Conservation (phyloP, 371 early-diverging fungal genomes). For the Mortierella sp. region DNA sequence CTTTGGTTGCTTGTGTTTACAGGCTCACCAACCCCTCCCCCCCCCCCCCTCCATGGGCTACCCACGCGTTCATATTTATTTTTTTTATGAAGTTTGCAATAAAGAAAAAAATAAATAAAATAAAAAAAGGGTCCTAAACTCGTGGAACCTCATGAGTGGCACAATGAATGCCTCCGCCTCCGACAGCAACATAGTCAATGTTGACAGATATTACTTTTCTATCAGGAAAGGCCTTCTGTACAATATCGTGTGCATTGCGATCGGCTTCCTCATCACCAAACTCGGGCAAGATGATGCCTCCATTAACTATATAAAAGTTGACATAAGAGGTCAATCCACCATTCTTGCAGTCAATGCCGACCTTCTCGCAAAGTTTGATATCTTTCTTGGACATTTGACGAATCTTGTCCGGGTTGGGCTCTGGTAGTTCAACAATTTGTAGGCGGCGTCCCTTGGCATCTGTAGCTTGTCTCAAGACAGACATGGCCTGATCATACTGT, state of each 20-base stretch:
- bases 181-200: slow-evolving; percentile 27
- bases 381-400: slow-evolving; percentile 9
- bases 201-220: slow-evolving; percentile 17
- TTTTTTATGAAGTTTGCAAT: neutral
- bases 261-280: slow-evolving; percentile 16
- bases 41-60: neutral
- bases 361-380: slow-evolving; percentile 20
- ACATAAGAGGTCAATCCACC: slow-evolving; percentile 3
- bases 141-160: slow-evolving; percentile 28
- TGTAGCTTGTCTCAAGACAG: neutral
- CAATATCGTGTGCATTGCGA: slow-evolving; percentile 18
- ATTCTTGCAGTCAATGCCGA: neutral
- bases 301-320: slow-evolving; percentile 7
- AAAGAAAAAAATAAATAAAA: neutral
- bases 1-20: neutral
- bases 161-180: slow-evolving; percentile 42
- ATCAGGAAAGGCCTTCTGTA: slow-evolving; percentile 15
- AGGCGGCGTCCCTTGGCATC: slow-evolving; percentile 3
- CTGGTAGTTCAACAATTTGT: neutral
- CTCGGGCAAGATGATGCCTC: slow-evolving; percentile 5
- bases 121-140: too few relatives aligned
- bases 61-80: neutral
- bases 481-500: slow-evolving; percentile 2
- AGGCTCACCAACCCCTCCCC: neutral
- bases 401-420: neutral